Conservation (phyloP, 1,284 basidiomycete genomes). For the Marasmius tenuissimus region DNA sequence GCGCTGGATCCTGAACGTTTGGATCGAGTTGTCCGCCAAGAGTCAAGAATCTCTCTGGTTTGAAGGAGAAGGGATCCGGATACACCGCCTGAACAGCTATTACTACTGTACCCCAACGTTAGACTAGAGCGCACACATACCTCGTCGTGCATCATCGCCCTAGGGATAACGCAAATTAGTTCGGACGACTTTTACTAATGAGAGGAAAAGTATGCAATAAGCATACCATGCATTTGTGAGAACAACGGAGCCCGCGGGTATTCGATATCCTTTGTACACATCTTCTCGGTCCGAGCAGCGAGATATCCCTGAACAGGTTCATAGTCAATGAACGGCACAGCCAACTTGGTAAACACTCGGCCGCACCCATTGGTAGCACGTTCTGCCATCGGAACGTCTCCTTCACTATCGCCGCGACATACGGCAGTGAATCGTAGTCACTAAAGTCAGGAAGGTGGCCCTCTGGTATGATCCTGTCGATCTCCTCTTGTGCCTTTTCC, state of each 20-base stretch:
- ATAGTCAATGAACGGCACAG: not conserved
- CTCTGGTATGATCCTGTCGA: conserved; percentile 8
- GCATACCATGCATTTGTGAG: not conserved
- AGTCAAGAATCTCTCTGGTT: conserved; percentile 27
- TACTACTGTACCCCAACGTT: not conserved
- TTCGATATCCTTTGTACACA: not conserved
- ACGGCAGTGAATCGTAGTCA: conserved; percentile 1
- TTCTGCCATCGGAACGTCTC: not conserved
- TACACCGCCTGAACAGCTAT: conserved; percentile 24
- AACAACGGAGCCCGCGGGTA: not conserved
- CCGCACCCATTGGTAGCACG: not conserved
- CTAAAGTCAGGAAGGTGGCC: conserved; percentile 7
- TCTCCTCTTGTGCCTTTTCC: conserved; percentile 7
- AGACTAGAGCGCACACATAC: not conserved
- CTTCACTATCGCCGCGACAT: not conserved
- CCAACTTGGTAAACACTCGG: not conserved
- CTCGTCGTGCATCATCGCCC: conserved; percentile 24
- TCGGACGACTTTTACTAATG: not conserved
- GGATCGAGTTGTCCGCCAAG: conserved; percentile 25
- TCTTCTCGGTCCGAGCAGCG: not conserved
- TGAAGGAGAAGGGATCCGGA: conserved; percentile 26
- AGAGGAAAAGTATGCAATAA: not conserved
- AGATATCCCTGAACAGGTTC: not conserved
- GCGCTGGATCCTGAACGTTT: conserved; percentile 22
- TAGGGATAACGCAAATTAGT: conserved; percentile 2